Conservation (phyloP, 2,329 filamentous ascomycete genomes). For the Leptographium flavum region DNA sequence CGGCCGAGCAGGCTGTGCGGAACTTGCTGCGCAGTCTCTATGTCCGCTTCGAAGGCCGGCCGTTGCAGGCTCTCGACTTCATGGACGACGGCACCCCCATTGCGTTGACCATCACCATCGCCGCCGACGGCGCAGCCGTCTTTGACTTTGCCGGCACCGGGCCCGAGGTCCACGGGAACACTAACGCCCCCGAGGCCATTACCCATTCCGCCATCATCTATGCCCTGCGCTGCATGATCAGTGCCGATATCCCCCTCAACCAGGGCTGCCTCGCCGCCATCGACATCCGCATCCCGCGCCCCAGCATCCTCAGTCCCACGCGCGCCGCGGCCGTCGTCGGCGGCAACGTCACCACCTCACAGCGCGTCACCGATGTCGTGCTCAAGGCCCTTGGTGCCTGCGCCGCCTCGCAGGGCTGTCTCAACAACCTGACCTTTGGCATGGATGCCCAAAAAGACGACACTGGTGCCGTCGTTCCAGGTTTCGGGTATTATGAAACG, state of each 20-base stretch:
- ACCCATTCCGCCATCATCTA: slow-evolving; percentile 20
- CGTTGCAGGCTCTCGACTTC: slow-evolving; percentile 19
- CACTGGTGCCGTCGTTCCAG: too few relatives aligned
- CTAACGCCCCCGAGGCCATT: slow-evolving; percentile 7
- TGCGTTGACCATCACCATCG: slow-evolving; percentile 17
- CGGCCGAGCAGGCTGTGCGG: slow-evolving; percentile 58
- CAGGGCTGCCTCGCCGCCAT: slow-evolving; percentile 22
- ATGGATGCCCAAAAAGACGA: slow-evolving; percentile 1
- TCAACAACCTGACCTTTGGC: slow-evolving; percentile 12
- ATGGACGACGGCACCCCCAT: slow-evolving; percentile 24
- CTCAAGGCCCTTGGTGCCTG: slow-evolving; percentile 15
- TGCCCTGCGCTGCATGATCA: slow-evolving; percentile 20
- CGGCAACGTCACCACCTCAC: slow-evolving; percentile 25
- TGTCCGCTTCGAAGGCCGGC: slow-evolving; percentile 39
- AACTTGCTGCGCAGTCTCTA: slow-evolving; percentile 49
- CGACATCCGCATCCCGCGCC: slow-evolving; percentile 17
- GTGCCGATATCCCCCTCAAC: slow-evolving; percentile 23
- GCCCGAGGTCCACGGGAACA: slow-evolving; percentile 14
- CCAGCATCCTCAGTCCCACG: slow-evolving; percentile 19
- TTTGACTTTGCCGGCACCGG: slow-evolving; percentile 23
- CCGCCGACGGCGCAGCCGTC: slow-evolving; percentile 15
- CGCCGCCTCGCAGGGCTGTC: slow-evolving; percentile 17
- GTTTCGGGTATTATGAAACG: slow-evolving; percentile 16
- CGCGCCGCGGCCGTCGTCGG: slow-evolving; percentile 13
- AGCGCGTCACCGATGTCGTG: slow-evolving; percentile 19